These are phyloP conservation scores for Abelmoschus esculentus DNA, from an alignment of 345 rosid species.

Conservation along the genomic window DNA sequence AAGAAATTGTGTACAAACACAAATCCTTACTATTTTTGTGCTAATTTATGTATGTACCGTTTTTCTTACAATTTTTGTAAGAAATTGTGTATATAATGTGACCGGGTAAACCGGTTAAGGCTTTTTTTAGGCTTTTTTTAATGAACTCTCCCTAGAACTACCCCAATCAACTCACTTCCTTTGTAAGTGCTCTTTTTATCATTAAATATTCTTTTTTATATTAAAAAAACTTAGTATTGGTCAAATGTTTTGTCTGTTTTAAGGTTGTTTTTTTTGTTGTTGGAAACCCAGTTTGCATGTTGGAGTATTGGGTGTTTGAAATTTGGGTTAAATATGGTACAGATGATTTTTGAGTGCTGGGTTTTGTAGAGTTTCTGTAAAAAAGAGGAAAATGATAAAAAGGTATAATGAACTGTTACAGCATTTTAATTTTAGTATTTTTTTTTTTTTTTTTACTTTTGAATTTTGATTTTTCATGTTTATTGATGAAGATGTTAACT, in stretches of 20 bases:
- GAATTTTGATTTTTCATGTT: neutral
- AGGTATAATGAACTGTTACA: neutral
- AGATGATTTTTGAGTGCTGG: neutral
- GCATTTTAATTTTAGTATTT: neutral
- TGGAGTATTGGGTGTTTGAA: neutral
- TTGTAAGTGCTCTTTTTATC: neutral
- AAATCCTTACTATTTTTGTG: too few species aligned
- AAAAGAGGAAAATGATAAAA: neutral
- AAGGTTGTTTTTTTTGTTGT: neutral
- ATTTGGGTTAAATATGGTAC: neutral
- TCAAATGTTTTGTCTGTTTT: neutral
- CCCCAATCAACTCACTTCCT: neutral
- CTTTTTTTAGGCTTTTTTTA: too few species aligned
- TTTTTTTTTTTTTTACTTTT: too few species aligned
- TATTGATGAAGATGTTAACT: neutral
- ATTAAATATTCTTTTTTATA: neutral
- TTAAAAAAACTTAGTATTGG: neutral
- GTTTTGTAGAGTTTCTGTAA: neutral
- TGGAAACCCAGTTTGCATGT: constrained; percentile 8
- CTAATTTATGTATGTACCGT: too few species aligned
- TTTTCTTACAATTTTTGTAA: too few species aligned
- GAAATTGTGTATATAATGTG: too few species aligned
- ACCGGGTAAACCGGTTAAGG: too few species aligned
- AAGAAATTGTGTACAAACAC: too few species aligned
- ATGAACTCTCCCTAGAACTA: too few species aligned